Percentiles rank a stretch among this genome's conserved stretches.
Conservation (phyloP, 2,329 filamentous ascomycete genomes). For the Ilyonectria robusta region DNA sequence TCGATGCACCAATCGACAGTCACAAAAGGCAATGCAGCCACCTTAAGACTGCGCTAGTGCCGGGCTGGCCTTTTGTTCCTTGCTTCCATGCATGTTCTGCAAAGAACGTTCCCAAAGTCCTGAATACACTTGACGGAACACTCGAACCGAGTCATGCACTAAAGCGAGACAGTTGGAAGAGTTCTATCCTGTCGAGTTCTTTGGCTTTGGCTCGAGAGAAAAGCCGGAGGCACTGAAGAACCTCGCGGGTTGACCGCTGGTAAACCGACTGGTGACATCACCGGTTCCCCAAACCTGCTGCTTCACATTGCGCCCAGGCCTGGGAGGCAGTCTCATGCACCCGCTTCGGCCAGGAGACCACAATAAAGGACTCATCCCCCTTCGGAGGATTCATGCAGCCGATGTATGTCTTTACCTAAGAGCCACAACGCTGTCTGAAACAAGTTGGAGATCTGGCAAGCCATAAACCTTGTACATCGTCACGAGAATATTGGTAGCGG, state of each 20-base stretch:
- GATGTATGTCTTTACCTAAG: too few relatives aligned
- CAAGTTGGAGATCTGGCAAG: not conserved
- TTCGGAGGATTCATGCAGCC: not conserved
- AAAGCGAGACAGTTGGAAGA: too few relatives aligned
- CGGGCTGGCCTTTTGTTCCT: conserved; percentile 1
- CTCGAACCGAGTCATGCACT: not conserved
- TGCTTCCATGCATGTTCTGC: conserved; percentile 7
- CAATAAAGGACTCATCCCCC: not conserved
- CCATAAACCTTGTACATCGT: not conserved
- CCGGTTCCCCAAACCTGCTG: too few relatives aligned
- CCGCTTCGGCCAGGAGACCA: not conserved
- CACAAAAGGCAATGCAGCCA: not conserved
- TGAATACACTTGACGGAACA: not conserved
- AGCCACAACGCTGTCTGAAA: too few relatives aligned
- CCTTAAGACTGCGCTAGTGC: not conserved
- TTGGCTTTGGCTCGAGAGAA: not conserved
- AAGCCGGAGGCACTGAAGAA: not conserved
- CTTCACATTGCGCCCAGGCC: too few relatives aligned
- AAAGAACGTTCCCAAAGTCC: not conserved
- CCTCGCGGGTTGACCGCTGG: not conserved
- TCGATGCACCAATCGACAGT: not conserved
- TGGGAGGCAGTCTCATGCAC: too few relatives aligned
- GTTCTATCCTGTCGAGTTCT: not conserved
- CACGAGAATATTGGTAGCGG: not conserved
- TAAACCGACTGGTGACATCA: not conserved